Base-by-base conservation (phyloP, 1,284 basidiomycete species). In the Irpex rosettiformis region DNA sequence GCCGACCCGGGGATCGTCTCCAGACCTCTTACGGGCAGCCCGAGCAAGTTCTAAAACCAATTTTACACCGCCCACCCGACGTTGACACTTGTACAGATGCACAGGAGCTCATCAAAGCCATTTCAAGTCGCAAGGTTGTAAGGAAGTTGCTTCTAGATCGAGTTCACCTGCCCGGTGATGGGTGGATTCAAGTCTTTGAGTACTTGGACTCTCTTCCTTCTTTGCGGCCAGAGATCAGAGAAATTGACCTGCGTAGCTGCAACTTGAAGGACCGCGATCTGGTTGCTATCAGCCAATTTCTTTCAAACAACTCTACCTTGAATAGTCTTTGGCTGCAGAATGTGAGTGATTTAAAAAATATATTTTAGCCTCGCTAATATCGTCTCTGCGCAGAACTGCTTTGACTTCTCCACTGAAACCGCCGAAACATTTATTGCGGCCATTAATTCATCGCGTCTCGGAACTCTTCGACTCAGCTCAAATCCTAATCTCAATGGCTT, bases 181-280 rank as follows among this genome's bases (percentile, higher is more conserved):
- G 43, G 13, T 77, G 80, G 62, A 73, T 75, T 27, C 70, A 73
- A 7, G 69, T 89, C 5, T 86, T 88, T 66, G 70, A 72, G 28
- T 88, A 81, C 64, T 76, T 89, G 21, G 70, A 72, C 30, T 83
- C 84, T 3, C 62, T 71, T 13, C 63, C 73, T 21, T 85, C 82
- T 6, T 71, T 73, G 52, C 74, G 71, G 57, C 75, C 85, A 66
- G 72, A 69, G 54, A 75, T 89, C 58, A 66, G 71, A 1, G 81
- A 86, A 61, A 84, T 89, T 47, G 77, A 73, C 63, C 68, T 89
- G 57, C 85, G 83, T 58, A 73, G 75, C 8, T 85, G 83, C 64
- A 62, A 66, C 1, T 80, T 89, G 56, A 79, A 84, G 18, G 79
- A 86, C 65, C 67, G 67, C 48, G 84, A 84, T 0, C 72, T 89